Base-by-base conservation (phyloP, 2,329 filamentous ascomycete genomes). In the Delphinella strobiligena region DNA sequence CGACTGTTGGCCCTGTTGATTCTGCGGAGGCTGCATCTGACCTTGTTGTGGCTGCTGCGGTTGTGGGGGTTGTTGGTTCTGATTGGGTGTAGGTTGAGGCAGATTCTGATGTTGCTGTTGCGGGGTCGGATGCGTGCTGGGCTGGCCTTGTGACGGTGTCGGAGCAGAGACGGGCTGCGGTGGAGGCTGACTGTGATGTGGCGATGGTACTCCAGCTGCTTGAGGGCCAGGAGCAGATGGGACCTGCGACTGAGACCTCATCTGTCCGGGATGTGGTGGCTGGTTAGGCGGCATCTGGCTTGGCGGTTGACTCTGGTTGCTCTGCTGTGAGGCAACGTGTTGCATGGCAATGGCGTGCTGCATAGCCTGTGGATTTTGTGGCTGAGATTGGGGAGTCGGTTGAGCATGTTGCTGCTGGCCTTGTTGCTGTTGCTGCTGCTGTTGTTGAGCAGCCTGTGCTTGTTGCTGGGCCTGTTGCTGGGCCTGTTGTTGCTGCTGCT, bases 251-350 rank as follows among this genome's bases (percentile, higher is more conserved):
- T 63, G 61, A 17, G 58, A 58, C 10, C 59, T 58, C 43, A 55
- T 61, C 40, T 64, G 63, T 19, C 50, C 50, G 7, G 61, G 52
- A 19, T 58, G 59, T 14, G 48, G 52, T 32, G 48, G 54, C 31
- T 58, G 53, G 31, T 47, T 50, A 14, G 53, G 52, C 36, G 58
- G 56, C 38, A 56, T 59, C 31, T 60, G 60, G 31, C 54, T 59
- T 40, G 58, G 61, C 5, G 59, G 51, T 45, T 67, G 64, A 22
- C 66, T 63, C 37, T 62, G 63, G 41, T 69, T 68, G 44, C 66
- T 69, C 38, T 62, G 60, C 49, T 69, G 66, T 1, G 65, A 68
- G 24, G 61, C 60, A 1, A 57, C 66, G 41, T 69, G 66, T 45
- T 68, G 65, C 66, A 69, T 60, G 4, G 55, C 54, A 44, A 59